Base-by-base conservation (phyloP, 306 rosid species). In the Lupinus albus region DNA sequence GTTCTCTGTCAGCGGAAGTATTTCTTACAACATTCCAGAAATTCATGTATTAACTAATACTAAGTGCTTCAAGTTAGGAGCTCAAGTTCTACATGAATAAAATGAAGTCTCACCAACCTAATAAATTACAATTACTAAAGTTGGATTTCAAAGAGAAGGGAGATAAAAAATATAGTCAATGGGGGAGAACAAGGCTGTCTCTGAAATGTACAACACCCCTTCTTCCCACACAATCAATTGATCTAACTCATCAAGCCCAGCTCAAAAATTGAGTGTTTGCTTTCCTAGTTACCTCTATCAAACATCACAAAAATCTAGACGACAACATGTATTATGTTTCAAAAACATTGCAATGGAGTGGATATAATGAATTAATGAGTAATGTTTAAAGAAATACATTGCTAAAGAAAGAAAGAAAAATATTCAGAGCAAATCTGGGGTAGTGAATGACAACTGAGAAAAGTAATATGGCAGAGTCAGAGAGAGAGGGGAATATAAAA, bases 141-240 rank as follows among this genome's bases (percentile, higher is more conserved):
- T 33, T 14, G 1, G 9, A 39, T 12, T 10, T 9, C 11, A 10
- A 39, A 39, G 3, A 58, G 45, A 2, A 12, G n/a, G 0, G 10
- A 11, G 32, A 58, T 35, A 13, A 58, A 2, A 8, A 33, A 33
- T 3, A 14, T 33, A 42, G 13, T 58, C 5, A 1, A 13, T 14
- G 44, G 21, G 44, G 44, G 6, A 59, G 36, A 35, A 35, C 30
- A 36, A 36, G 30, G 65, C 17, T 15, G 15, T 16, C 47, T 15
- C 30, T 8, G 47, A 9, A 53, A 53, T 21, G 11, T 28, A 25
- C 41, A 28, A 7, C 8, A 12, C 10, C 61, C 2, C 18, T 55
- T 28, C 17, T 54, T 25, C 42, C 28, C 47, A 36, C 64, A 59
- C 2, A 59, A 58, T 33, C 44, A 57, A 57, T n/a, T 30, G 14